phyloP scores from a whole-genome alignment of 2,329 filamentous ascomycete species.

The Fusarium musae region DNA sequence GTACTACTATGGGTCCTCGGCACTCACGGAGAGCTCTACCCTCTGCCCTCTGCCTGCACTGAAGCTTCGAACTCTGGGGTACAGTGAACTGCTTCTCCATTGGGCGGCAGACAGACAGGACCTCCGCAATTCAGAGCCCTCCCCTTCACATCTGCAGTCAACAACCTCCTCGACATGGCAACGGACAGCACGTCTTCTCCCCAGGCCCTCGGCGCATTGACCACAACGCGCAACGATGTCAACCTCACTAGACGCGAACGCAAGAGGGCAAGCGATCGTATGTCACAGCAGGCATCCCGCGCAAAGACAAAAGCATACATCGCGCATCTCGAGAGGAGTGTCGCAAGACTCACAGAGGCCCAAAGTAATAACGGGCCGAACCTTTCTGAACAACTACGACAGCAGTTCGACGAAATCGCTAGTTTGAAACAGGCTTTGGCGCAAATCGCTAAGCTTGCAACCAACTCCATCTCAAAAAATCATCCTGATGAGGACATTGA shows the following conservation, averaged over 20 bases:
- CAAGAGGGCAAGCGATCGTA: not conserved
- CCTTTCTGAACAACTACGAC: not conserved
- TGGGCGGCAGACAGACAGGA: not conserved
- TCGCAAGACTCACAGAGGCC: fast-evolving
- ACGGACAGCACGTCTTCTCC: not conserved
- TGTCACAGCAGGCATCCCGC: not conserved
- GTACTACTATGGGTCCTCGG: not conserved
- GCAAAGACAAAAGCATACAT: not conserved
- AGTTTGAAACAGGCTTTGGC: not conserved
- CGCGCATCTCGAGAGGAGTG: not conserved
- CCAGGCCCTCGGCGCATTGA: fast-evolving
- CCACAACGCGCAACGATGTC: fast-evolving
- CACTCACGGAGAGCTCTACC: not conserved
- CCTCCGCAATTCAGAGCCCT: not conserved
- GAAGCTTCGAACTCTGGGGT: not conserved
- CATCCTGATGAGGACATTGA: fast-evolving
- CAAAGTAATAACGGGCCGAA: fast-evolving
- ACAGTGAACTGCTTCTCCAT: not conserved
- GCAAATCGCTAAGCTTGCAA: not conserved
- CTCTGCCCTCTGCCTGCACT: fast-evolving
- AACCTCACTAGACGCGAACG: not conserved
- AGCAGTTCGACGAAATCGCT: not conserved
- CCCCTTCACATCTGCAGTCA: not conserved
- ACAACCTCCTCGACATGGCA: not conserved
- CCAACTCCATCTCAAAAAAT: not conserved